Percentiles rank a stretch among this genome's conserved stretches.
These are phyloP conservation scores for Acer negundo DNA, from an alignment of 345 rosid genomes.

Conservation along the genomic window DNA sequence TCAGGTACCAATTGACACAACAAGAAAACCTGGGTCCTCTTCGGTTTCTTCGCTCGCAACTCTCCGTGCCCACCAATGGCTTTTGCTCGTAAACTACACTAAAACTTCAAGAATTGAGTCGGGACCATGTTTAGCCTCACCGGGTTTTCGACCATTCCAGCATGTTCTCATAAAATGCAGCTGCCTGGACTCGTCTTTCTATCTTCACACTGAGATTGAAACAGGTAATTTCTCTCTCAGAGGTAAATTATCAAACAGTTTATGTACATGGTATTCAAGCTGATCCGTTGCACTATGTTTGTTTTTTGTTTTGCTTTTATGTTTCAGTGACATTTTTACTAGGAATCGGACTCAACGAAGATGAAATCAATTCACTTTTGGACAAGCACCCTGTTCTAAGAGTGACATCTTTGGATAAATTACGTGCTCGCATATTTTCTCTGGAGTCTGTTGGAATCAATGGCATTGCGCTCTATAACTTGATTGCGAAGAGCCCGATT, in stretches of 20 bases:
- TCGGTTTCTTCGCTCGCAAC: conserved; percentile 5
- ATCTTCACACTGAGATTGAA: conserved; percentile 20
- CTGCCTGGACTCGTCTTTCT: conserved; percentile 22
- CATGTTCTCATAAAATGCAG: conserved; percentile 29
- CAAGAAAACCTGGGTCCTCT: conserved; percentile 11
- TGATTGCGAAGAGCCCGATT: conserved; percentile 52
- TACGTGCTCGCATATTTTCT: conserved; percentile 39
- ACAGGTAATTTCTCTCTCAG: conserved; percentile 30
- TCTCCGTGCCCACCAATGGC: conserved; percentile 17
- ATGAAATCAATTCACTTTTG: conserved; percentile 39
- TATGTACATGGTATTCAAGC: neutral
- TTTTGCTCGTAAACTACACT: conserved; percentile 8
- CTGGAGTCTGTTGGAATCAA: conserved; percentile 53
- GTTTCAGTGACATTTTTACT: conserved; percentile 47
- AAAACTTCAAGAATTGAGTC: conserved; percentile 25
- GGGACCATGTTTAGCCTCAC: conserved; percentile 13
- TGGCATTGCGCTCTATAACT: conserved; percentile 44
- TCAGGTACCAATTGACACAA: conserved; percentile 16
- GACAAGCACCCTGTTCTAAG: conserved; percentile 43
- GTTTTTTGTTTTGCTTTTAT: neutral
- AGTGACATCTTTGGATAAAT: conserved; percentile 35
- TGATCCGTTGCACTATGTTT: conserved; percentile 14
- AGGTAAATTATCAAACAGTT: conserved; percentile 32
- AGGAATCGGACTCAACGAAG: conserved; percentile 44
- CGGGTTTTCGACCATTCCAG: conserved; percentile 20